Evolutionary conservation across 495 filamentous ascomycete genomes (phyloP), one percentile per base, ranked within the genome.

Genomic region (Immersiella caudata): DNA sequence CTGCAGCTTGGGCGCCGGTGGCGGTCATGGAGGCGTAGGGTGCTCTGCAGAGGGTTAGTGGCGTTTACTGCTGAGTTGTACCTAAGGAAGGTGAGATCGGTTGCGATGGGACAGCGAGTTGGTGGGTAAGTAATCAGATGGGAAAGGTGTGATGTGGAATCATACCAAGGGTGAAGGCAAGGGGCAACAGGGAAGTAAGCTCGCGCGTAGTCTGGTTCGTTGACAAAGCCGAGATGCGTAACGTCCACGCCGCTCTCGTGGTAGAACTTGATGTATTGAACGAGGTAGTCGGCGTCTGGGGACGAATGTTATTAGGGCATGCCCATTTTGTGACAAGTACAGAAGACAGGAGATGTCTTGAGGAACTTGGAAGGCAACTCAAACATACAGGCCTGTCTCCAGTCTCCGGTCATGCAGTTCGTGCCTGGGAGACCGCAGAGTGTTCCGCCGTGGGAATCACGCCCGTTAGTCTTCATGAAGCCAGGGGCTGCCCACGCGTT

Each of bases 401-500:
- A 87, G 66, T 87, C 82, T 0, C 84, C 84, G 5, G 75, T 76
- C 0, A 76, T 68, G 70, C 84, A 87, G 8, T 72, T 70, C 7
- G 80, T 70, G 6, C 78, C 78, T 0, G 79, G 74, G 1, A 84
- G 80, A 21, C 85, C 80, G 72, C 86, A 87, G 27, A 84, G 70
- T 58, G 79, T 82, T 14, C 80, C 80, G 56, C 82, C 78, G 49
- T 77, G 76, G 46, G 67, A 65, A 49, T 82, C 74, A 25, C 75
- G 69, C 16, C 75, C 72, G 68, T 82, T 84, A 6, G 82, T 86
- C 72, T 87, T 88, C 85, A 88, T 87, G 75, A 81, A 88, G 0
- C 80, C 83, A 0, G 84, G 84, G 0, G 84, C 85, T 33, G 77
- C 81, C 85, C 85, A 87, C 0, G 85, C 85, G 74, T 88, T 73